These are phyloP conservation scores for Candida parachauliodes DNA, from an alignment of 805 yeast species.

Conservation along the genomic window DNA sequence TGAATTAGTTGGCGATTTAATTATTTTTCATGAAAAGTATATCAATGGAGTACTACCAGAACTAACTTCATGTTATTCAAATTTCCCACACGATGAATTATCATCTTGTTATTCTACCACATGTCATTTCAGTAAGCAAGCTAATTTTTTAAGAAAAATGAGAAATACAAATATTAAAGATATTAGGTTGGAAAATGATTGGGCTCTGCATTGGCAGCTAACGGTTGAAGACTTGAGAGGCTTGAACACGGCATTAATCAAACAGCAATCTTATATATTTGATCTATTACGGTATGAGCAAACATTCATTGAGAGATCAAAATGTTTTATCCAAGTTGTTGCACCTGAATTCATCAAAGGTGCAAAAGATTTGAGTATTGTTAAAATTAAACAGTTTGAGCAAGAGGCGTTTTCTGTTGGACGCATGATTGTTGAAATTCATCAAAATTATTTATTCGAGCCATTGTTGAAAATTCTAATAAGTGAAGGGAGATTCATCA, in stretches of 20 bases:
- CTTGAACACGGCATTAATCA: constrained; percentile 50
- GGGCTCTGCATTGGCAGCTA: constrained; percentile 67
- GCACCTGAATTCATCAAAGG: constrained; percentile 39
- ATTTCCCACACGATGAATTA: constrained; percentile 14
- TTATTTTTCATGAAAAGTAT: constrained; percentile 15
- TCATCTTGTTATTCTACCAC: constrained; percentile 33
- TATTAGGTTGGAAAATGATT: constrained; percentile 43
- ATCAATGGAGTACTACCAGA: constrained; percentile 43
- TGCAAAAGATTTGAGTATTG: constrained; percentile 16
- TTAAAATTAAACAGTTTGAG: constrained; percentile 45
- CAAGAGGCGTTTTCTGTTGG: constrained; percentile 54
- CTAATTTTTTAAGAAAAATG: constrained; percentile 24
- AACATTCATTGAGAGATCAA: constrained; percentile 62
- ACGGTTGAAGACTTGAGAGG: constrained; percentile 50
- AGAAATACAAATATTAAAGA: constrained; percentile 23
- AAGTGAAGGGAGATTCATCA: constrained; percentile 64
- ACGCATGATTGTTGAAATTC: constrained; percentile 51
- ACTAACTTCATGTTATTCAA: constrained; percentile 46
- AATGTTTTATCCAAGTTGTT: constrained; percentile 51
- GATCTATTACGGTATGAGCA: constrained; percentile 73
- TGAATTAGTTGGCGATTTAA: constrained; percentile 11
- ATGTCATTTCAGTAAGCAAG: constrained; percentile 31
- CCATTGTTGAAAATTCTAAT: constrained; percentile 57
- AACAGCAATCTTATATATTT: constrained; percentile 70
- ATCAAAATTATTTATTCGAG: constrained; percentile 49